phyloP scores from a whole-genome alignment of 805 yeast species.

The Candida piceae region DNA sequence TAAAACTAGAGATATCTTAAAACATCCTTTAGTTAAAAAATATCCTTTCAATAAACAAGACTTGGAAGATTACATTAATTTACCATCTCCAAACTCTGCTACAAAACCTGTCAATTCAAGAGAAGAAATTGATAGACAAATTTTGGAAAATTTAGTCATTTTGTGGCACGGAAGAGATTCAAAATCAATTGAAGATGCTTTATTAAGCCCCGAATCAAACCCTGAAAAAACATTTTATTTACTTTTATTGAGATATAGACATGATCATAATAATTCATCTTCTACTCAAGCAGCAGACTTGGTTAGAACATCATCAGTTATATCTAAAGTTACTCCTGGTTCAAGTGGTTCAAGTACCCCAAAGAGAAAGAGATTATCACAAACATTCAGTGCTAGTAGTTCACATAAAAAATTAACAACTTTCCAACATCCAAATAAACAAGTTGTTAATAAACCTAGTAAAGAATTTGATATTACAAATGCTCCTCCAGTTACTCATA shows the following conservation, averaged over 20 bases:
- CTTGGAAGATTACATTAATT: slow-evolving; percentile 29
- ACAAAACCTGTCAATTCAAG: slow-evolving; percentile 43
- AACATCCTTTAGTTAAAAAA: slow-evolving; percentile 77
- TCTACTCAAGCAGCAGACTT: slow-evolving; percentile 13
- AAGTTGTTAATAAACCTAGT: slow-evolving; percentile 14
- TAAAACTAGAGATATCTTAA: slow-evolving; percentile 66
- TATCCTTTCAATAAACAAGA: slow-evolving; percentile 48
- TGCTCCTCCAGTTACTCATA: slow-evolving; percentile 13
- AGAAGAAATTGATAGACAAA: slow-evolving; percentile 46
- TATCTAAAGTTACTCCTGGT: slow-evolving; percentile 24
- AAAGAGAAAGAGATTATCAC: slow-evolving; percentile 36
- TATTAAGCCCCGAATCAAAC: slow-evolving; percentile 26
- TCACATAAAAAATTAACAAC: slow-evolving; percentile 45
- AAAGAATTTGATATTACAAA: slow-evolving; percentile 3
- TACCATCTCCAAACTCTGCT: slow-evolving; percentile 54
- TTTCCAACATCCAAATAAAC: slow-evolving; percentile 31
- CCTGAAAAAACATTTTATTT: slow-evolving; percentile 36
- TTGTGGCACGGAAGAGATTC: slow-evolving; percentile 53
- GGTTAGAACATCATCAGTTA: slow-evolving; percentile 28
- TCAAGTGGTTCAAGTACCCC: slow-evolving; percentile 24
- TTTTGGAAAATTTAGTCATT: slow-evolving; percentile 49
- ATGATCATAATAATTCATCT: slow-evolving; percentile 26
- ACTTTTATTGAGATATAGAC: slow-evolving; percentile 31
- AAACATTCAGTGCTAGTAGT: slow-evolving; percentile 38
- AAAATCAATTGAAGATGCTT: slow-evolving; percentile 27